Conservation (phyloP, 2,329 filamentous ascomycete species). For the Parafenestella ontariensis region DNA sequence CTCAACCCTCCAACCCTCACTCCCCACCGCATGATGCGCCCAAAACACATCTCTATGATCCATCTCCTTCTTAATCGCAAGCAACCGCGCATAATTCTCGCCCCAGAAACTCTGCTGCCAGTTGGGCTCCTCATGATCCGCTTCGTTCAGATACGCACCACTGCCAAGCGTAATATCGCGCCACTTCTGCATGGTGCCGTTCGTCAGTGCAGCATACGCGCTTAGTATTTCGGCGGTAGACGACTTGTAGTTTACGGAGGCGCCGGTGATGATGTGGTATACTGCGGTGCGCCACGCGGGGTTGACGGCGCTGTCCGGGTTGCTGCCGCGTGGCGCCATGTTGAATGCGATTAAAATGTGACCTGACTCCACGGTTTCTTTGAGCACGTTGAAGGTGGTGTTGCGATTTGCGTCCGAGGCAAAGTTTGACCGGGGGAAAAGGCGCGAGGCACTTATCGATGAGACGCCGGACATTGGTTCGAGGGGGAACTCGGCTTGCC, state of each 20-base stretch:
- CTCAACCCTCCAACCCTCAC: constrained; percentile 30
- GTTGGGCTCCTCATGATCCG: constrained; percentile 17
- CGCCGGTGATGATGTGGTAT: constrained; percentile 28
- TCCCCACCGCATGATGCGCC: constrained; percentile 32
- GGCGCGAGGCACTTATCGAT: constrained; percentile 23
- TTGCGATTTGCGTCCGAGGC: constrained; percentile 29
- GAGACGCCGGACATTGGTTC: constrained; percentile 22
- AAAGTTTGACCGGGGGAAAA: constrained; percentile 38
- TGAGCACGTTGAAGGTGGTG: constrained; percentile 34
- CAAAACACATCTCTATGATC: constrained; percentile 23
- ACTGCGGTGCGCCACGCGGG: constrained; percentile 34
- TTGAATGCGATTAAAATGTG: constrained; percentile 30
- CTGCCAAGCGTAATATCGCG: constrained; percentile 30
- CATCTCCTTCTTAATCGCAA: constrained; percentile 17
- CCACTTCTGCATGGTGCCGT: constrained; percentile 33
- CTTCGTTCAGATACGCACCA: constrained; percentile 36
- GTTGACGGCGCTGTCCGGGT: constrained; percentile 34
- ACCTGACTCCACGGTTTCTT: constrained; percentile 27
- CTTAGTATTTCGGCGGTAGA: constrained; percentile 15
- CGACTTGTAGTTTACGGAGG: constrained; percentile 4
- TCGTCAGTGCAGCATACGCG: constrained; percentile 22
- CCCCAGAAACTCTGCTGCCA: constrained; percentile 24
- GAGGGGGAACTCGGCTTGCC: constrained; percentile 39
- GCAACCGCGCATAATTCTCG: constrained; percentile 16
- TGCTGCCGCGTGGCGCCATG: constrained; percentile 23